These are phyloP conservation scores for Ogataea minuta DNA, from an alignment of 805 yeast genomes.

Conservation along the genomic window DNA sequence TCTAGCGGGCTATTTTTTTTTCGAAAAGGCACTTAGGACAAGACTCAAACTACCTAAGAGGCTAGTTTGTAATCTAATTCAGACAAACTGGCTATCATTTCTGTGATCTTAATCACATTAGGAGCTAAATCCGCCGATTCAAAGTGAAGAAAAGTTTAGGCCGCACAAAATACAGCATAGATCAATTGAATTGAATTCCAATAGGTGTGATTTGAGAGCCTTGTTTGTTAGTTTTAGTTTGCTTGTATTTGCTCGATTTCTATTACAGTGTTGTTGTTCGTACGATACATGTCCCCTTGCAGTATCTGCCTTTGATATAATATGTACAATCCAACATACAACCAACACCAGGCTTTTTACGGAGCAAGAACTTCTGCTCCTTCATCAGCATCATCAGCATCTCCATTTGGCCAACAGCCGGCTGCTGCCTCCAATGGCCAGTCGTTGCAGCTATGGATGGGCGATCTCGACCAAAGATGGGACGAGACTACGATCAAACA, in stretches of 20 bases:
- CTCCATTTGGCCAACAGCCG: conserved; percentile 3
- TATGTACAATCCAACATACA: conserved; percentile 6
- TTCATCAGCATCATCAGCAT: conserved; percentile 1
- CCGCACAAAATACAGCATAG: no score
- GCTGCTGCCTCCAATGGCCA: conserved; percentile 14
- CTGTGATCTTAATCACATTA: neutral
- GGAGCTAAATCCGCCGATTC: no score
- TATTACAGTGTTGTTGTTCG: no score
- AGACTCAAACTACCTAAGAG: neutral
- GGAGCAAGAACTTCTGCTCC: neutral
- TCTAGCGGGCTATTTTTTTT: conserved; percentile 5
- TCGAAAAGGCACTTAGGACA: neutral
- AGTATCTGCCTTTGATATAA: conserved; percentile 1
- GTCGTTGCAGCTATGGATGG: conserved; percentile 72
- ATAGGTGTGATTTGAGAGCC: no score
- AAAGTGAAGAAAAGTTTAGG: no score
- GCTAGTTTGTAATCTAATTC: neutral
- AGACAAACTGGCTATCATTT: neutral
- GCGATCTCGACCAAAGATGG: conserved; percentile 84
- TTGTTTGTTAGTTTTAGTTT: no score
- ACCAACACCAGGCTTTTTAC: conserved; percentile 4
- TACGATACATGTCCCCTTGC: no score
- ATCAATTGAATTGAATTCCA: no score
- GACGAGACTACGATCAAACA: conserved; percentile 64
- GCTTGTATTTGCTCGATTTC: no score